Percentiles rank a stretch among this genome's conserved stretches.
Evolutionary conservation across 2,329 filamentous ascomycete species (phyloP).

Genomic region (Cordyceps militaris): DNA sequence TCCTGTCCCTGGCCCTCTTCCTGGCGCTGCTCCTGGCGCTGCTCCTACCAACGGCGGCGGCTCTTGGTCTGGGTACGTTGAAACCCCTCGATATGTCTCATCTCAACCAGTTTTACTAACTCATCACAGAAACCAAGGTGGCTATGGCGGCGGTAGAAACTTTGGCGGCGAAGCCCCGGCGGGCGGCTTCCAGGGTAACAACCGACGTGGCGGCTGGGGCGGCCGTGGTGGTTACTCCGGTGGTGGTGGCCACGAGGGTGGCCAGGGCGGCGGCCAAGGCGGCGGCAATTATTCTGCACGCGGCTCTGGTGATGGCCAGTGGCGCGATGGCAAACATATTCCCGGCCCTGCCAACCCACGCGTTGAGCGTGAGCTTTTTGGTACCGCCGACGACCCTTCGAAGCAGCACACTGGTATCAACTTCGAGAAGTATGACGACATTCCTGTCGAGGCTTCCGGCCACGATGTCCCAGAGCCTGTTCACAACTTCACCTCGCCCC

Average conservation of each 20-base stretch:
- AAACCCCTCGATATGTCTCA: neutral
- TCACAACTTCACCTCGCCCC: constrained; percentile 84
- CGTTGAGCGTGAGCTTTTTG: constrained; percentile 92
- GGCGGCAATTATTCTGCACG: constrained; percentile 51
- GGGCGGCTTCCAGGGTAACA: constrained; percentile 23
- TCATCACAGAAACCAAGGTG: constrained; percentile 15
- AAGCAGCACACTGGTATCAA: constrained; percentile 99
- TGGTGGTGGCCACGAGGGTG: constrained; percentile 30
- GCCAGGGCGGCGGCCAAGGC: constrained; percentile 34
- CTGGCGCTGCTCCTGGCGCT: constrained; percentile 17
- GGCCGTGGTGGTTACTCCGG: constrained; percentile 31
- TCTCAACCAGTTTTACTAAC: constrained; percentile 16
- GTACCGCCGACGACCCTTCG: constrained; percentile 78
- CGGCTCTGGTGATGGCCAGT: constrained; percentile 90
- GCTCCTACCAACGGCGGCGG: constrained; percentile 43
- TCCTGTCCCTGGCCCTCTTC: too few species aligned
- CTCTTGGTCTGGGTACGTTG: constrained; percentile 47
- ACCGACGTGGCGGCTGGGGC: constrained; percentile 27
- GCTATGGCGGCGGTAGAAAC: constrained; percentile 27
- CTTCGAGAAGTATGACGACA: constrained; percentile 99
- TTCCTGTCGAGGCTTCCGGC: constrained; percentile 94
- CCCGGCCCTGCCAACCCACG: constrained; percentile 82
- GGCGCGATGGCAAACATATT: constrained; percentile 95
- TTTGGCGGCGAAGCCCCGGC: constrained; percentile 29
- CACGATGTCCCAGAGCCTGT: constrained; percentile 90